These are phyloP conservation scores for Roridomyces roridus DNA, from an alignment of 768 basidiomycete genomes.

Conservation along the genomic window DNA sequence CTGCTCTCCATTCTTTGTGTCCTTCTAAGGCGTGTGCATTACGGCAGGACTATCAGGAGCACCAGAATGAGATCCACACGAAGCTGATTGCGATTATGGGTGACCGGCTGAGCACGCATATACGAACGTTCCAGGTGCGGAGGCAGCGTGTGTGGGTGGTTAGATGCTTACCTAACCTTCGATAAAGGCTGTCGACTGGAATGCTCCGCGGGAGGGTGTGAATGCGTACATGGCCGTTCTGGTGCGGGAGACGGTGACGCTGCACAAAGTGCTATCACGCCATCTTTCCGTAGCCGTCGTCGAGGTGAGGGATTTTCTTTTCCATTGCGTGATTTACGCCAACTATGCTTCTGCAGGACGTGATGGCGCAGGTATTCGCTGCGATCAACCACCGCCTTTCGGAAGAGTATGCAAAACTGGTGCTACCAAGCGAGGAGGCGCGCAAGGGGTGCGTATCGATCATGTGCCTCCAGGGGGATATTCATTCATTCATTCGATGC, in stretches of 20 bases:
- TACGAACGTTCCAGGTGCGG: conserved; percentile 78
- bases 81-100: conserved; percentile 99
- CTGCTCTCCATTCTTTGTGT: conserved; percentile 1
- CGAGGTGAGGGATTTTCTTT: conserved; percentile 81
- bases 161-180: conserved; percentile 9
- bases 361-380: conserved; percentile 95
- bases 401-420: conserved; percentile 84
- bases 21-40: conserved; percentile 14
- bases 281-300: conserved; percentile 82
- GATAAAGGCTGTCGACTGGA: conserved; percentile 80
- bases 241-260: conserved; percentile 92
- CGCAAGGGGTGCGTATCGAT: conserved; percentile 73
- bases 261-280: conserved; percentile 94
- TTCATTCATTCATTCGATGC: conserved; percentile 20
- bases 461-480: conserved; percentile 4
- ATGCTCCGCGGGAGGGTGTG: conserved; percentile 61
- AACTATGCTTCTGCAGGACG: conserved; percentile 57
- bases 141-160: background rate
- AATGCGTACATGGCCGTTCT: conserved; percentile 94
- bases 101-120: conserved; percentile 87
- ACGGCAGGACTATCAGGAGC: conserved; percentile 95
- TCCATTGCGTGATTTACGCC: conserved; percentile 17
- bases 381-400: conserved; percentile 90
- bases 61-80: conserved; percentile 98
- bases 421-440: conserved; percentile 81